Base-by-base conservation (phyloP, 2,329 filamentous ascomycete species). In the Stromatinia cepivora region DNA sequence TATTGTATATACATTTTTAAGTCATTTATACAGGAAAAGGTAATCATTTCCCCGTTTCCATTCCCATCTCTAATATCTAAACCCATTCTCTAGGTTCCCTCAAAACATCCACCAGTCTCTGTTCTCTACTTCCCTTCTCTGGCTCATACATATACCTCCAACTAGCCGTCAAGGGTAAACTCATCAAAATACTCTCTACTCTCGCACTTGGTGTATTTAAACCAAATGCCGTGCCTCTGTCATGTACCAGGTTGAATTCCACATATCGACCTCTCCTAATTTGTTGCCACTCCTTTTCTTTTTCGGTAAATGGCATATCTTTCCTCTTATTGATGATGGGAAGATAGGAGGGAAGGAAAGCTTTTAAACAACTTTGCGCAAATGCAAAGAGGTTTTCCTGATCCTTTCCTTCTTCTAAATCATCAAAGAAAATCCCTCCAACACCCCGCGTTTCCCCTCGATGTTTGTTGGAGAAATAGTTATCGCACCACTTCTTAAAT, bases 401-500 rank as follows among this genome's bases (percentile, higher is more conserved):
- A 77, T 95, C 92, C 71, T 93, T 92, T 76, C 94, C 91, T 1
- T 87, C 86, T 76, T 99, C 95, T 20, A 99, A 85, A 79, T 99
- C 95, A 80, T 99, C 95, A 78, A 99, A 99, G 87, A 99, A 99
- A 80, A 99, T 98, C 67, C 95, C 95, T 66, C 95, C 95, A 46
- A 99, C 83, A 69, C 95, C 95, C 62, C 95, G 90, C 59, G 88
- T 85, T 82, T 99, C 95, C 70, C 87, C 87, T 59, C 95, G 89
- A 82, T 99, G 95, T 79, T 94, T 94, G 81, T 97, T 92, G 83
- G 86, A 90, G 82, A 99, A 99, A 83, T 99, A 99, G 76, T 96
- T 89, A 80, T 99, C 95, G 80, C 95, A 99, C 95, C 95, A 99
- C 78, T 91, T 90, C 84, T 99, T 99, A 86, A 98, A 99, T 66